Percentiles rank a stretch among this genome's conserved stretches.
Conservation (phyloP, 140 eudicot species). For the Erigeron philadelphicus region DNA sequence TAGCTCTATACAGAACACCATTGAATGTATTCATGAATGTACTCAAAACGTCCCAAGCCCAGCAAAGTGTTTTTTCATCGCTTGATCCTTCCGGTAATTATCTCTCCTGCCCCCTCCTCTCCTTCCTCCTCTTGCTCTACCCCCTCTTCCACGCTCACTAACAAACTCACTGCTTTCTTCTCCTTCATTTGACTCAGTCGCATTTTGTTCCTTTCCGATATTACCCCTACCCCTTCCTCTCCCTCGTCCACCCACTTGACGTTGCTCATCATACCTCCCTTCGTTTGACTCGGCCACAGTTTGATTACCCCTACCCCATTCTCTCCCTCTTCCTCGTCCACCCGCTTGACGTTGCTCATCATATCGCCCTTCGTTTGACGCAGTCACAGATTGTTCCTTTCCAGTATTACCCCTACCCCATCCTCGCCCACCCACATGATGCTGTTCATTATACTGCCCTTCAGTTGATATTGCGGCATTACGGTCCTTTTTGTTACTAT, state of each 20-base stretch:
- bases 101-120: constrained; percentile 56
- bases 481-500: constrained; percentile 21
- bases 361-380: no score
- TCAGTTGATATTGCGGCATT: constrained; percentile 12
- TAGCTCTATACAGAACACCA: neutral
- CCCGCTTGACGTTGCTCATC: no score
- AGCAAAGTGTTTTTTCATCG: constrained; percentile 68
- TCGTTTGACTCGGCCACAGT: no score
- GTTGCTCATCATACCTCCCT: constrained; percentile 19
- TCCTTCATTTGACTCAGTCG: constrained; percentile 22
- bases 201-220: constrained; percentile 13
- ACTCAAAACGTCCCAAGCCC: constrained; percentile 42
- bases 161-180: constrained; percentile 26
- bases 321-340: constrained; percentile 1
- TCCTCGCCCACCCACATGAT: no score
- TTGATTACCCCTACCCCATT: neutral
- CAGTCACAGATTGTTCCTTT: no score
- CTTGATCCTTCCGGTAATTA: constrained; percentile 57
- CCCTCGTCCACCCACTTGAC: constrained; percentile 31
- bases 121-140: constrained; percentile 47
- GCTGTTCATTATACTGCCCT: constrained; percentile 3
- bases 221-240: constrained; percentile 37
- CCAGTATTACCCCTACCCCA: no score
- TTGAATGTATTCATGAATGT: neutral
- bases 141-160: constrained; percentile 31